Base-by-base conservation (phyloP, 2,329 filamentous ascomycete genomes). In the Colletotrichum cereale region DNA sequence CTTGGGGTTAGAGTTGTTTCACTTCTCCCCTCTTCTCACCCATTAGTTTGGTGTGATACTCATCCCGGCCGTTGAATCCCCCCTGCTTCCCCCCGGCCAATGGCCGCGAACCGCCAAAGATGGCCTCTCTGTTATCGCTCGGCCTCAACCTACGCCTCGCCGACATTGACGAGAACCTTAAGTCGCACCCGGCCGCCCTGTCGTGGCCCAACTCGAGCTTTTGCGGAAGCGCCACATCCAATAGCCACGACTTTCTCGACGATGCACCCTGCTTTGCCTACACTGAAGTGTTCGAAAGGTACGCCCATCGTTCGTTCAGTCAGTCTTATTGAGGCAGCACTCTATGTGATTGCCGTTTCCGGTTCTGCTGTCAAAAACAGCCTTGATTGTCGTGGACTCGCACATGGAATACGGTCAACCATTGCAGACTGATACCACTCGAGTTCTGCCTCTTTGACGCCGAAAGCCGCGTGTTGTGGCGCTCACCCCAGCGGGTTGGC, bases 241-340 rank as follows among this genome's bases (percentile, higher is more conserved):
- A 47, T 2, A 42, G 18, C 50, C 34, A 50, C 34, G 48, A 47
- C 50, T 62, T 71, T 34, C 36, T 70, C 29, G 58, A 69, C 40
- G 69, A 72, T 29, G 69, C 55, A 1, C 66, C 66, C 11, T 69
- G 55, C 6, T 72, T 72, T n/a, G 58, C 69, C 34, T 72, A 64
- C 11, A 60, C 62, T 7, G 66, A 72, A 55, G 61, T 75, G 0
- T 77, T 75, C 18, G 75, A 76, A 66, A 77, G 74, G 78, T 79
- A 74, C 55, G 70, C 48, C n/a, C 12, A 58, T 36, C 29, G 8
- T 44, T 48, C 6, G 14, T 29, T 36, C 40, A n/a, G 2, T 24
- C n/a, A 5, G 8, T 55, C 18, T 14, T 18, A 36, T 11, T 11
- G 10, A 6, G 8, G 12, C 12, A n/a, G 12, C 5, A 14, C 47